Evolutionary conservation across 352 stramenopile species (phyloP), one percentile per base, ranked within the genome.

Genomic region (Phytophthora niederhauseri): DNA sequence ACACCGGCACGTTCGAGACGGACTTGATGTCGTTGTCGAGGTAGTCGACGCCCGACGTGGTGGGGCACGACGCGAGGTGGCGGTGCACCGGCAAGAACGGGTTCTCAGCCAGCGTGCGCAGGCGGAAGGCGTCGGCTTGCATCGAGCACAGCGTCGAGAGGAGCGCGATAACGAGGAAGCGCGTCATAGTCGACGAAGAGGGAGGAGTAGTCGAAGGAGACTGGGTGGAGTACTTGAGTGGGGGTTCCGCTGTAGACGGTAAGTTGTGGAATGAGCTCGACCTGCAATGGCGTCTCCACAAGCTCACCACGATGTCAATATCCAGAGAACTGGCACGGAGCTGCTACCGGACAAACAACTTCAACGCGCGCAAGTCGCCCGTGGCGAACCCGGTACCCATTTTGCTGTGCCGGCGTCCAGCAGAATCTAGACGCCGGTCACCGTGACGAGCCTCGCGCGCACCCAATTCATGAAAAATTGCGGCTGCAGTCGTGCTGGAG

Each of bases 21-120:
- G 36, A 46, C n/a, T 73, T 68, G 26, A 89, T 70, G 57, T 87
- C 76, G 57, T 76, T 82, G 54, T 72, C 78, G 6, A 80, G 68
- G 50, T 83, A 89, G 63, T 87, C 81, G 41, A 82, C 63, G 31
- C 68, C 75, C 2, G 64, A 6, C 6, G 73, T 70, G 15, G 72
- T 75, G n/a, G 64, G 41, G 59, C 69, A 76, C 19, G 66, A 55
- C 8, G 62, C 51, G 41, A 75, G 63, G 20, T 22, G 66, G n/a
- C 66, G 66, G 49, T 70, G 66, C n/a, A 8, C 36, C 5, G 61
- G 30, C 14, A 73, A 36, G 49, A 73, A 70, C 12, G 66, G 66
- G 43, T 70, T 73, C 19, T 70, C 54, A 9, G 46, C 43, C 26
- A 64, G 66, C 12, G 66, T 70, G 26, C 66, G 66, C 34, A 73